Base-by-base conservation (phyloP, 306 rosid genomes). In the Castanea mollissima region DNA sequence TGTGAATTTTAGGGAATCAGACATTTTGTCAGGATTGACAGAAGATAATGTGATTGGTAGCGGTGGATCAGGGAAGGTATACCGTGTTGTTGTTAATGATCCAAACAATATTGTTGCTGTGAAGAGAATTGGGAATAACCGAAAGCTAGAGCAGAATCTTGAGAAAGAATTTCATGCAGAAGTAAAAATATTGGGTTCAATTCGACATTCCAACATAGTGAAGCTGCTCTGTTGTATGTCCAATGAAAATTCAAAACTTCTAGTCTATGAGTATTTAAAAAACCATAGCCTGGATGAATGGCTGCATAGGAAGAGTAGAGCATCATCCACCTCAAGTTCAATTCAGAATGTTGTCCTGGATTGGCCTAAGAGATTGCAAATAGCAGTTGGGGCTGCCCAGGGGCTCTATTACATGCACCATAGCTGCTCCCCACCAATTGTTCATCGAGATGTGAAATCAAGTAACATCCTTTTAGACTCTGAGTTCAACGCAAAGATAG, bases 331-430 rank as follows among this genome's bases (percentile, higher is more conserved):
- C 65, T 68, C 87, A 8, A 77, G 86, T 55, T 71, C 85, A n/a
- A 78, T 83, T 55, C 74, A 54, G 16, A 80, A 52, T 8, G 65
- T 32, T 35, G 59, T 63, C 10, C 91, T 92, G 2, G 83, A 92
- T 79, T 92, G 98, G 98, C 87, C 91, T 18, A 88, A 74, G 84
- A 90, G 99, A 84, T 74, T 91, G 81, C 85, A 78, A 0, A 89
- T 95, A 62, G 98, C 96, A 3, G 58, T 86, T 32, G 99, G 97
- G 8, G 82, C 81, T 7, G 99, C 99, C 3, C 91, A 74, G 35
- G 99, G 99, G 65, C 89, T 95, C 21, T 70, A 86, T 75, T 95
- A 92, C 73, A 92, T 95, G 98, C 98, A 95, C 83, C 94, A 91
- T 71, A 95, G 90, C 16, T 90, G 90, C 32, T 86, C 85, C 55